Conservation (phyloP, 2,329 filamentous ascomycete genomes). For the Fusarium zealandicum region DNA sequence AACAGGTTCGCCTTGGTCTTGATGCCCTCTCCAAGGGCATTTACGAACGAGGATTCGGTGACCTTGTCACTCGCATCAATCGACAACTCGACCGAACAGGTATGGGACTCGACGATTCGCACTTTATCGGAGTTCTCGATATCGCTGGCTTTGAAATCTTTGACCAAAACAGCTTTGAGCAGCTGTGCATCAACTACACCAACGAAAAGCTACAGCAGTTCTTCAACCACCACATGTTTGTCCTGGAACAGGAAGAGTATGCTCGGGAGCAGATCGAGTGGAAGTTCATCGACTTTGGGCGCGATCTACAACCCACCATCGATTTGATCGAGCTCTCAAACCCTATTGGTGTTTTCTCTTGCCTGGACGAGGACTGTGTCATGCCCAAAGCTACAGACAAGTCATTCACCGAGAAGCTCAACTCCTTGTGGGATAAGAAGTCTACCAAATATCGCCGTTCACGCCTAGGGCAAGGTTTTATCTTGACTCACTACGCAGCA, state of each 20-base stretch:
- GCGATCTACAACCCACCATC: constrained; percentile 95
- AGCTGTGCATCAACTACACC: constrained; percentile 99
- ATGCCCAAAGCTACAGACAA: constrained; percentile 99
- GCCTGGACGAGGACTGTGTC: constrained; percentile 94
- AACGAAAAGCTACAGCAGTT: constrained; percentile 99
- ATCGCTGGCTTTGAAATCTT: constrained; percentile 99
- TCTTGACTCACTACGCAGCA: constrained; percentile 95
- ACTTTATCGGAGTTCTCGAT: constrained; percentile 97
- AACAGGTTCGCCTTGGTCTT: constrained; percentile 88
- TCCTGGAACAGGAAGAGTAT: constrained; percentile 97
- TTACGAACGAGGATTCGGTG: constrained; percentile 94
- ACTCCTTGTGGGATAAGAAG: constrained; percentile 95
- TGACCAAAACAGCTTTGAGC: constrained; percentile 97
- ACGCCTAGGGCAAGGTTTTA: constrained; percentile 87
- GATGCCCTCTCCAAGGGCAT: constrained; percentile 96
- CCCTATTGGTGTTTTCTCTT: constrained; percentile 98
- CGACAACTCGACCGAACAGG: constrained; percentile 86
- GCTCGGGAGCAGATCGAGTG: constrained; percentile 97
- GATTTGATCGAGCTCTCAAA: constrained; percentile 96
- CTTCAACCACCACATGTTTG: constrained; percentile 99
- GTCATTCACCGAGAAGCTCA: constrained; percentile 97
- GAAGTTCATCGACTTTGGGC: constrained; percentile 99
- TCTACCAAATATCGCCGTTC: constrained; percentile 91
- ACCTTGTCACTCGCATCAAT: constrained; percentile 92
- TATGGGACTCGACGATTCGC: constrained; percentile 83